A percentile compares a stretch with the other conserved stretches of the same genome.
These are phyloP conservation scores for Pseudozyma hubeiensis DNA, from an alignment of 1,284 basidiomycete species.

Conservation along the genomic window DNA sequence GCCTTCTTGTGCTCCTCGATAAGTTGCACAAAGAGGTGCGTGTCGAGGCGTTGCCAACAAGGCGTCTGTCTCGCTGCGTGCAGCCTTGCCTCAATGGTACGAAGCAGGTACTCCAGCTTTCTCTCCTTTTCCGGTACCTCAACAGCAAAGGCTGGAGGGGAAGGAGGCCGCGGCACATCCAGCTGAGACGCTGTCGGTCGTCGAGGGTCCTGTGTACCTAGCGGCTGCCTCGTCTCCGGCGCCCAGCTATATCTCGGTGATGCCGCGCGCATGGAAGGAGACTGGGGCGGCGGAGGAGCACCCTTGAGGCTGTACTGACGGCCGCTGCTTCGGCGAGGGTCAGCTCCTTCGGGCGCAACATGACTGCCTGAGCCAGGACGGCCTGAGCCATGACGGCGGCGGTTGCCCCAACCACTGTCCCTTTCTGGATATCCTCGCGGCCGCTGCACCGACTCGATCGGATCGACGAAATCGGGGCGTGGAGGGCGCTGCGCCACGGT, in stretches of 20 bases:
- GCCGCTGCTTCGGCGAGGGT: not conserved
- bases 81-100: slow-evolving; percentile 8
- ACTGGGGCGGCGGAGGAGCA: not conserved
- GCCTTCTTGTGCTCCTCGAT: slow-evolving; percentile 2
- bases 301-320: no score
- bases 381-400: not conserved
- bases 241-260: slow-evolving; percentile 9
- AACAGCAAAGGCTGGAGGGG: not conserved
- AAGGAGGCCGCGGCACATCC: not conserved
- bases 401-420: slow-evolving; percentile 7
- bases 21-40: slow-evolving; percentile 2
- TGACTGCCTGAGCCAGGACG: not conserved
- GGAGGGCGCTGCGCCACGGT: not conserved
- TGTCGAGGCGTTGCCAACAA: slow-evolving; percentile 1
- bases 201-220: not conserved
- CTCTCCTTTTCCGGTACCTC: not conserved
- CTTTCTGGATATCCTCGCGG: slow-evolving; percentile 6
- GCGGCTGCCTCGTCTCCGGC: not conserved
- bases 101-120: slow-evolving; percentile 17
- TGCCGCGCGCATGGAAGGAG: no score
- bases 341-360: not conserved
- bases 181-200: not conserved
- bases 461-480: not conserved
- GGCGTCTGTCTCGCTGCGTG: not conserved
- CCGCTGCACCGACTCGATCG: not conserved